Conservation (phyloP, 352 stramenopile genomes). For the Hyaloperonospora arabidopsidis region DNA sequence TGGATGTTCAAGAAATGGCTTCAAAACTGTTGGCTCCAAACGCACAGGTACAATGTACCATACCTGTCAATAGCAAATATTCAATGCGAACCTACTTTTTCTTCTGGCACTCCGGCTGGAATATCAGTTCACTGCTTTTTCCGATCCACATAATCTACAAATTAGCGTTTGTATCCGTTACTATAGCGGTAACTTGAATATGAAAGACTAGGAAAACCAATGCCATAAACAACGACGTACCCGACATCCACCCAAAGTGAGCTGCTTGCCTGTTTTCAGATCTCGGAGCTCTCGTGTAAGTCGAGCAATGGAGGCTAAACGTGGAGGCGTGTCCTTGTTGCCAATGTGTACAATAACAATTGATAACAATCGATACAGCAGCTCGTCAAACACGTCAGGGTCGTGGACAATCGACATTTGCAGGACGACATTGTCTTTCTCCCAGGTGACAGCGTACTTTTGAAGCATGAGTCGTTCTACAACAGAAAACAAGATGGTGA, state of each 20-base stretch:
- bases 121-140: constrained; percentile 29
- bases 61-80: neutral
- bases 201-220: neutral
- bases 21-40: constrained; percentile 4
- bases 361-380: constrained; percentile 54
- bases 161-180: too few relatives aligned
- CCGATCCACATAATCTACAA: constrained; percentile 27
- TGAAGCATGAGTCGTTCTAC: constrained; percentile 43
- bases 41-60: constrained; percentile 4
- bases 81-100: neutral
- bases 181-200: too few relatives aligned
- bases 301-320: constrained; percentile 42
- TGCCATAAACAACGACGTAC: constrained; percentile 27
- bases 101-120: constrained; percentile 28
- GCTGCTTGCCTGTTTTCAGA: constrained; percentile 54
- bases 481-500: constrained; percentile 4
- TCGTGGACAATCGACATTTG: constrained; percentile 40
- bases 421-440: constrained; percentile 30
- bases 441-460: constrained; percentile 32
- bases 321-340: constrained; percentile 48
- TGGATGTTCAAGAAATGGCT: constrained; percentile 4
- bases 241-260: constrained; percentile 60
- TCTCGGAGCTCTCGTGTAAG: constrained; percentile 38
- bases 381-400: constrained; percentile 50
- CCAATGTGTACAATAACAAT: constrained; percentile 45